Conservation (phyloP, 2,329 filamentous ascomycete genomes). For the Apiospora phragmitis region DNA sequence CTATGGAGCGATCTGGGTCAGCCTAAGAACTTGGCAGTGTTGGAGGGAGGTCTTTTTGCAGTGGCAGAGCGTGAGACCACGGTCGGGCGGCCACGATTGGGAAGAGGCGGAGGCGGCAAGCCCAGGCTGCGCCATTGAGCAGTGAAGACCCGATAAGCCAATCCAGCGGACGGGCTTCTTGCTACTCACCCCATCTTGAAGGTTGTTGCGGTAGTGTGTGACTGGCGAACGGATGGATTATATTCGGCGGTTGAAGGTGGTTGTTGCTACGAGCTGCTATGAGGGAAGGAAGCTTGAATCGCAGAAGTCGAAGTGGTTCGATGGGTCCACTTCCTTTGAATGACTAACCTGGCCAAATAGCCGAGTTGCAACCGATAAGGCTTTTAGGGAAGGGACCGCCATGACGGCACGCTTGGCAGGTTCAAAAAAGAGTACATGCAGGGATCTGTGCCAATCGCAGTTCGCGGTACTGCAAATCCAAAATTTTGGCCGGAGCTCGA, state of each 20-base stretch:
- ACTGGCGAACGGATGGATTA: conserved; percentile 19
- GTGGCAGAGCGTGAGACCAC: conserved; percentile 4
- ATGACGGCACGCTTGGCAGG: neutral
- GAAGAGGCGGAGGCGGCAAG: conserved; percentile 8
- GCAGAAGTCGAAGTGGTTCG: conserved; percentile 4
- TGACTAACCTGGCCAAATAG: conserved; percentile 17
- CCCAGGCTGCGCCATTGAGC: conserved; percentile 23
- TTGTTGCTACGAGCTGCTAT: conserved; percentile 18
- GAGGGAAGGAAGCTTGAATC: conserved; percentile 20
- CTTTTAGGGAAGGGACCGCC: neutral
- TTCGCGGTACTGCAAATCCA: neutral
- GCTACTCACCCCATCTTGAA: conserved; percentile 43
- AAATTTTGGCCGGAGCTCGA: neutral
- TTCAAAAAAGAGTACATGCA: neutral
- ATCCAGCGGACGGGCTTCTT: neutral
- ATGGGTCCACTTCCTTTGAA: neutral
- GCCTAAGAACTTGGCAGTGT: neutral
- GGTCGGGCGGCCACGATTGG: neutral
- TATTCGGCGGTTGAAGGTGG: conserved; percentile 19
- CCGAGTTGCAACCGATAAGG: conserved; percentile 11
- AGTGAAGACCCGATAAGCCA: neutral
- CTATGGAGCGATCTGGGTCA: conserved; percentile 31
- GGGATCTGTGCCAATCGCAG: neutral
- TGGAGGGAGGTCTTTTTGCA: neutral
- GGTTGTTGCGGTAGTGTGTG: conserved; percentile 26